Evolutionary conservation across 441 rosid species (phyloP).

Genomic region (Pelargonium citronellum): DNA sequence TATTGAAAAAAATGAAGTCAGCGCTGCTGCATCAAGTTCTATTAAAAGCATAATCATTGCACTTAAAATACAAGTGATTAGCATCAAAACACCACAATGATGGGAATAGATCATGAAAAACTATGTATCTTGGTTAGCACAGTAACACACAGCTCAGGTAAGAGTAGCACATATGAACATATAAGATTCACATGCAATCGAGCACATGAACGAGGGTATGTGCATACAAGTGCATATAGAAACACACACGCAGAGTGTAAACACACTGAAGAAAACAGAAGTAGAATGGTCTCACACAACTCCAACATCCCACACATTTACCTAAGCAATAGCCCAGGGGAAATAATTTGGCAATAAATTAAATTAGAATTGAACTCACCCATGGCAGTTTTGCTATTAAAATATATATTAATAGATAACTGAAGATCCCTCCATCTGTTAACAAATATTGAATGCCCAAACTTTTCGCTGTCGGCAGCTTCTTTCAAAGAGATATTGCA

Average conservation of each 20-base stretch:
- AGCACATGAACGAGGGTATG: too few species aligned
- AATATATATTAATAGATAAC: slow-evolving; percentile 65
- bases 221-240: too few species aligned
- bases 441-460: slow-evolving; percentile 34
- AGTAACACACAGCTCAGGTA: background rate
- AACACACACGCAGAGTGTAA: too few species aligned
- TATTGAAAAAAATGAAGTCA: slow-evolving; percentile 6
- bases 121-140: background rate
- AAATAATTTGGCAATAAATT: background rate
- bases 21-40: background rate
- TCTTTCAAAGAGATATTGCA: slow-evolving; percentile 52
- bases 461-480: slow-evolving; percentile 47
- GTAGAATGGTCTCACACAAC: too few species aligned
- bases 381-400: slow-evolving; percentile 68
- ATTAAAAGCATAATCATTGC: background rate
- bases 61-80: background rate
- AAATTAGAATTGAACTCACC: slow-evolving; percentile 36
- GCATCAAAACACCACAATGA: background rate
- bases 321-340: background rate
- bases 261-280: too few species aligned
- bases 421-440: slow-evolving; percentile 83
- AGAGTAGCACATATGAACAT: too few species aligned
- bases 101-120: slow-evolving; percentile 3
- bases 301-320: background rate
- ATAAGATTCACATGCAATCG: too few species aligned